A percentile compares a stretch with the other conserved stretches of the same genome.
Conservation (phyloP, 164 flowering plant species). For the Vitis rupestris region DNA sequence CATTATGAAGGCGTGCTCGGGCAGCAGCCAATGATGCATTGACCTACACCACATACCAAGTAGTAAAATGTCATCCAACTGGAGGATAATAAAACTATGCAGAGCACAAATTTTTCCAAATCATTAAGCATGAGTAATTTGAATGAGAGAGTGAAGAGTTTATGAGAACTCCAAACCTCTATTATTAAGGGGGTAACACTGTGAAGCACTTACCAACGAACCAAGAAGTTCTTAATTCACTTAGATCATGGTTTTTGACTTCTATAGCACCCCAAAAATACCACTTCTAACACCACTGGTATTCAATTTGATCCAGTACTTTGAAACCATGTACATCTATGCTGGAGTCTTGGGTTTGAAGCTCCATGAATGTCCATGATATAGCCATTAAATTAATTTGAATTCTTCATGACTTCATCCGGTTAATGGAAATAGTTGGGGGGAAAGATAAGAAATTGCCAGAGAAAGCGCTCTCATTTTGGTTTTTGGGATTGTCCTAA, state of each 20-base stretch:
- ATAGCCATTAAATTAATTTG: background rate
- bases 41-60: constrained; percentile 42
- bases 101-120: background rate
- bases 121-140: background rate
- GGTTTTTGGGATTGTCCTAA: background rate
- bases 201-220: background rate
- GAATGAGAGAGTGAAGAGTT: background rate
- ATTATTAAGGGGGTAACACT: background rate
- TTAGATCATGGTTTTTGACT: background rate
- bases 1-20: constrained; percentile 65
- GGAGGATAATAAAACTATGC: background rate
- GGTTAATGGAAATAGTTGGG: background rate
- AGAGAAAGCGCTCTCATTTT: background rate
- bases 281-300: background rate
- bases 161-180: background rate
- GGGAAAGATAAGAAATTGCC: background rate
- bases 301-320: background rate
- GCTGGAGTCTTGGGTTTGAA: background rate
- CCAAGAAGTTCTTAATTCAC: background rate
- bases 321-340: background rate
- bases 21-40: constrained; percentile 55
- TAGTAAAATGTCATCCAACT: constrained; percentile 1
- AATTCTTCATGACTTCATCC: background rate
- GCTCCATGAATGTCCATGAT: background rate
- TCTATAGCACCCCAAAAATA: background rate